These are phyloP conservation scores for Lactarius evosmus DNA, from an alignment of 768 basidiomycete genomes.

Conservation along the genomic window DNA sequence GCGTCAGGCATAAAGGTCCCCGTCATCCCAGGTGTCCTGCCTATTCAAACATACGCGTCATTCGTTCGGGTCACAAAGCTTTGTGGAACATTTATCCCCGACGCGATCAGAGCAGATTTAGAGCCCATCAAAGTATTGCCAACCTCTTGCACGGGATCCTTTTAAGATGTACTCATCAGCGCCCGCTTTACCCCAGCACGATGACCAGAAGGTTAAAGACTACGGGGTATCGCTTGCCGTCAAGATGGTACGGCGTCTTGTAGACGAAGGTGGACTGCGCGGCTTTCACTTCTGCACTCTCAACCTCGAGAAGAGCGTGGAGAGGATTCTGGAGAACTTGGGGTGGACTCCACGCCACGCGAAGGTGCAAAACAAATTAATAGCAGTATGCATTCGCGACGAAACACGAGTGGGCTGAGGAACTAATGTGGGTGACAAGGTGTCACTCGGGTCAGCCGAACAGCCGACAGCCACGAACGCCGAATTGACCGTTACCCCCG, in stretches of 20 bases:
- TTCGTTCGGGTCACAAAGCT: slow-evolving; percentile 90
- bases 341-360: slow-evolving; percentile 55
- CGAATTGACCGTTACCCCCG: slow-evolving; percentile 57
- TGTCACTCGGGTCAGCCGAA: slow-evolving; percentile 32
- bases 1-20: slow-evolving; percentile 78
- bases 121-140: slow-evolving; percentile 69
- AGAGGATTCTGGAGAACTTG: slow-evolving; percentile 75
- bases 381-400: slow-evolving; percentile 45
- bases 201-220: slow-evolving; percentile 91
- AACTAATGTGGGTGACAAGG: slow-evolving; percentile 28
- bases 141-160: not conserved
- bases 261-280: slow-evolving; percentile 50
- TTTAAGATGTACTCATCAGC: not conserved
- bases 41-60: slow-evolving; percentile 93
- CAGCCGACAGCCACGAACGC: slow-evolving; percentile 32
- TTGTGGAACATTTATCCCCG: slow-evolving; percentile 76
- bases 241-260: slow-evolving; percentile 66
- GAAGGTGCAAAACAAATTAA: slow-evolving; percentile 57
- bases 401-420: not conserved
- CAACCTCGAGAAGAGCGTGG: slow-evolving; percentile 95
- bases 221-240: slow-evolving; percentile 88
- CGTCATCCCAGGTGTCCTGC: slow-evolving; percentile 95
- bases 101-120: slow-evolving; percentile 58
- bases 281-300: slow-evolving; percentile 96
- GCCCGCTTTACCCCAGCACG: slow-evolving; percentile 51